Conservation (phyloP, 2,329 filamentous ascomycete species). For the Colletotrichum sp. region DNA sequence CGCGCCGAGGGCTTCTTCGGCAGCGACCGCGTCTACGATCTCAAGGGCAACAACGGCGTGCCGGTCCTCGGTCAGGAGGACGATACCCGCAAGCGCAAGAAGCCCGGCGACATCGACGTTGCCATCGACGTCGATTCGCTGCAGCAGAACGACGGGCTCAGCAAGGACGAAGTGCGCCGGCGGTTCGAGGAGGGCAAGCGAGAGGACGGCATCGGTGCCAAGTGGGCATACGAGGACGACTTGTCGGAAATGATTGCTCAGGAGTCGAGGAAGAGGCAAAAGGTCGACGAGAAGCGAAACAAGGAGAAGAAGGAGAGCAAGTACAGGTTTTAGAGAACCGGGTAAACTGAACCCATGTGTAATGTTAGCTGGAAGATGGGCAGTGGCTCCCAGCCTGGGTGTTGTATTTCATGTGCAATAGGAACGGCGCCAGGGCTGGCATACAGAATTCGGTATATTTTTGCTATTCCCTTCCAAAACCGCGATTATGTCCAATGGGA, state of each 20-base stretch:
- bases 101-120: constrained; percentile 93
- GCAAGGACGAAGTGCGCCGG: constrained; percentile 81
- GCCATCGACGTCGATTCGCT: constrained; percentile 87
- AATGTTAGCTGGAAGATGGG: constrained; percentile 1
- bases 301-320: constrained; percentile 64
- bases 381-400: neutral
- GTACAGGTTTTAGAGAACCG: constrained; percentile 48
- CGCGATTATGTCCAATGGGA: neutral
- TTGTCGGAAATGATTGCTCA: constrained; percentile 95
- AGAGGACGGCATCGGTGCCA: constrained; percentile 70
- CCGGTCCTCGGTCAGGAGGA: constrained; percentile 84
- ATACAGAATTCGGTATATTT: neutral
- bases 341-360: neutral
- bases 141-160: constrained; percentile 75
- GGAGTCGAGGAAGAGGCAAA: constrained; percentile 88
- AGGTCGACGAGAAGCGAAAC: constrained; percentile 82
- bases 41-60: constrained; percentile 64
- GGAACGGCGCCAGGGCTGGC: constrained; percentile 6
- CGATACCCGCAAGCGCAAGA: constrained; percentile 84
- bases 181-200: constrained; percentile 78
- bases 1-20: constrained; percentile 94
- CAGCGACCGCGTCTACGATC: constrained; percentile 90
- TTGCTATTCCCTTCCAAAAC: neutral
- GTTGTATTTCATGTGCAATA: constrained; percentile 1
- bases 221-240: constrained; percentile 84